Evolutionary conservation across 805 yeast genomes (phyloP), one percentile per base, ranked within the genome.

Genomic region (Ascoidea rubescens): DNA sequence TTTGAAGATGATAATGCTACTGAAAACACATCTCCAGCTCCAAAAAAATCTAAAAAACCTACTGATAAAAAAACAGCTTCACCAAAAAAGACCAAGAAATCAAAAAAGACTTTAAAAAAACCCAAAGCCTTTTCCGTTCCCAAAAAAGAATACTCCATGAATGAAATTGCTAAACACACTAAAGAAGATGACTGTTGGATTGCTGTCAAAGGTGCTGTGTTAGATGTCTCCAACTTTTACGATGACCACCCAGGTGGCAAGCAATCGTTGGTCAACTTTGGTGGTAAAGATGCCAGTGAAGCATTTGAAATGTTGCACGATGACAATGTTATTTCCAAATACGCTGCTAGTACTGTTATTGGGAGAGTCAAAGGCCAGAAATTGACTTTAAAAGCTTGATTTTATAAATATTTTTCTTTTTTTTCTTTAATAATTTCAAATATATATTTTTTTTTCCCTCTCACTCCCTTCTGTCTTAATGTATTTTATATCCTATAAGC

Each of bases 191-290:
- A 76, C 53, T 77, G 81, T 61, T 77, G 82, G 81, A 71, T 75
- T 43, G 67, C 77, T 16, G 71, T 77, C 44, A 76, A 77, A 58
- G 72, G 75, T 55, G 77, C 74, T 1, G 80, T 77, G 4, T 58
- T 77, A 53, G 75, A 77, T 58, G 67, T 70, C 48, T 71, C 80
- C 0, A 56, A 67, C 12, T 77, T 77, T 56, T 61, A 75, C 53
- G 55, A 60, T 14, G 65, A 69, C 55, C 79, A 72, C 57, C 87
- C 87, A 5, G 87, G 87, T 31, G 87, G 87, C 6, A 74, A 66
- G 16, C 77, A 78, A 50, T 72, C 82, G 12, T 77, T 79, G 54
- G 49, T 69, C 14, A 68, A 70, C 53, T 72, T 69, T 57, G 74
- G 73, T 10, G 77, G 78, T 1, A 69, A 65, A 55, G 77, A 72